Base-by-base conservation (phyloP, 2,329 filamentous ascomycete species). In the Neopestalotiopsis sp. region DNA sequence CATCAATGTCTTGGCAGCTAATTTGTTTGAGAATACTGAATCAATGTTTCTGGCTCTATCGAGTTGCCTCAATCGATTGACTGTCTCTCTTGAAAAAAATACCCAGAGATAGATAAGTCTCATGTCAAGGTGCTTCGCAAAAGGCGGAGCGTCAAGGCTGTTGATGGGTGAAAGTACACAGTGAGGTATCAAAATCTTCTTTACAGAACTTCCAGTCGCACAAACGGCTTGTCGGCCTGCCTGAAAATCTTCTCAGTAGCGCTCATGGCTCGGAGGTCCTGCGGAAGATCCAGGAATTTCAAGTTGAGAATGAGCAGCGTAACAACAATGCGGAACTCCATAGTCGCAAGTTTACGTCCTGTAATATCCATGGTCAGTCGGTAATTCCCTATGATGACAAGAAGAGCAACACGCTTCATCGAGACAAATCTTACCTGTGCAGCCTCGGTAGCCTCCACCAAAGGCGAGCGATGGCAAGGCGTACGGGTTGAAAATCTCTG, bases 291-390 rank as follows among this genome's bases (percentile, higher is more conserved):
- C 5, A 70, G 30, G 28, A 73, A 70, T 30, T 71, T 70, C 1
- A 73, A 61, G 28, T 71, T 71, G 45, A 73, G 20, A 13, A 72
- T 67, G 0, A 72, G 69, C 2, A 71, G 63, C 28, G 58, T 57
- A 10, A 69, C 64, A 4, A 72, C 24, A 13, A 71, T 71, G 4
- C 71, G 71, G 4, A 71, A 70, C 34, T 72, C 67, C 69, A 72
- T 73, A 1, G 56, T 49, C 2, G 71, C 71, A 2, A 73, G 67
- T 28, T 69, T 73, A 4, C 71, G 70, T 42, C 70, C 71, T 72
- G 14, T 40, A 13, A 2, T 34, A 28, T 6, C 57, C 24, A 59
- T 13, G 57, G 24, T 59, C 30, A 59, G 57, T 17, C 14, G 14
- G 24, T 28, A 28, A 28, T 4, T 14, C 57, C 1, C 3, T 4